Conservation (phyloP, 148 eudicot genomes). For the Rhododendron vialii region DNA sequence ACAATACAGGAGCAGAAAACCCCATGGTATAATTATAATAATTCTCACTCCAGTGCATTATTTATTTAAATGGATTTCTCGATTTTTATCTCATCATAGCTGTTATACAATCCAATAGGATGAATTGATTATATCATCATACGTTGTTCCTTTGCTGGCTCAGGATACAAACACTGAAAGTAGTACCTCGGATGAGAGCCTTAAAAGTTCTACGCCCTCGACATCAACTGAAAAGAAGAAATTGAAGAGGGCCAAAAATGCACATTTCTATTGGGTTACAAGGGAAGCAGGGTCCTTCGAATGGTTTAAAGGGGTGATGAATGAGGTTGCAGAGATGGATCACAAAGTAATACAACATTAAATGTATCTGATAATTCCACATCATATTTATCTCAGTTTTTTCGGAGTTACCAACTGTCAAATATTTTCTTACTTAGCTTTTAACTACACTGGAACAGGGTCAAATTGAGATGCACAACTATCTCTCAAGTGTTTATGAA, state of each 20-base stretch:
- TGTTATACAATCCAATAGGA: neutral
- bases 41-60: neutral
- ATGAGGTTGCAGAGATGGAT: slow-evolving; percentile 93
- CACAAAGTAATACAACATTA: slow-evolving; percentile 48
- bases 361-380: neutral
- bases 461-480: slow-evolving; percentile 92
- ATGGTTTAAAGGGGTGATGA: slow-evolving; percentile 98
- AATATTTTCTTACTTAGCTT: neutral
- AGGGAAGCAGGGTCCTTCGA: slow-evolving; percentile 90
- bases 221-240: slow-evolving; percentile 52
- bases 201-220: slow-evolving; percentile 60
- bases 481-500: slow-evolving; percentile 92
- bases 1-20: slow-evolving; percentile 53
- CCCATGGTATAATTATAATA: slow-evolving; percentile 50
- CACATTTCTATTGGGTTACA: slow-evolving; percentile 97
- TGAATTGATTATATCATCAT: neutral
- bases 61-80: neutral
- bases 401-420: neutral
- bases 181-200: slow-evolving; percentile 70
- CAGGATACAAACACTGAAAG: slow-evolving; percentile 77
- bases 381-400: neutral
- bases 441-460: slow-evolving; percentile 44
- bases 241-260: slow-evolving; percentile 49
- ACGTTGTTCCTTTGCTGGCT: slow-evolving; percentile 11
- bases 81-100: neutral